A percentile compares a stretch with the other conserved stretches of the same genome.
Conservation (phyloP, 2,329 filamentous ascomycete species). For the Pseudogymnoascus destructans region DNA sequence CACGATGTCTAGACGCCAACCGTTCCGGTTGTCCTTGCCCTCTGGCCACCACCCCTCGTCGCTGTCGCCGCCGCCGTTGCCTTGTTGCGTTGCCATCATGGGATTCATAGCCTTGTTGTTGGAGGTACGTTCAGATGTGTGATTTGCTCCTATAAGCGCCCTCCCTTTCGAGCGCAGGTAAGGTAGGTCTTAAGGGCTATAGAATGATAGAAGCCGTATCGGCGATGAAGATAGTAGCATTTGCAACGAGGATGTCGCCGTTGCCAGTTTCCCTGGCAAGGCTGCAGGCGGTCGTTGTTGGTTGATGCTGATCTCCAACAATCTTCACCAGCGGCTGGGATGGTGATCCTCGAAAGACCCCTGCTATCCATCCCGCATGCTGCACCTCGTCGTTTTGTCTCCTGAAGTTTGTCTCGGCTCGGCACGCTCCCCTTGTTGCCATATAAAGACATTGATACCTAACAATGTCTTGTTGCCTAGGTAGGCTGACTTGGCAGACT, state of each 20-base stretch:
- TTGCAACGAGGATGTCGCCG: neutral
- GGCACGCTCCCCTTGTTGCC: neutral
- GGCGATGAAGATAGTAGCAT: neutral
- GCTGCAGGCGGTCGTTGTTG: neutral
- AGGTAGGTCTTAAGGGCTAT: neutral
- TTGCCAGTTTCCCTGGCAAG: constrained; percentile 1
- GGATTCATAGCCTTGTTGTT: neutral
- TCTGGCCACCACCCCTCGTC: constrained; percentile 31
- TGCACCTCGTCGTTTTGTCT: neutral
- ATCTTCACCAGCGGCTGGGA: neutral
- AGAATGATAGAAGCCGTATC: neutral
- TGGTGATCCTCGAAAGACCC: neutral
- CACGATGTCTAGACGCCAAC: constrained; percentile 48
- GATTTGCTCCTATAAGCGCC: neutral
- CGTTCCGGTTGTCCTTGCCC: constrained; percentile 26
- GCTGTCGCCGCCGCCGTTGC: neutral
- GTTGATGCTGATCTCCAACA: neutral
- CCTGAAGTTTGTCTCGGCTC: neutral
- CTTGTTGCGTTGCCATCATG: neutral
- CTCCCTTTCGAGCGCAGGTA: neutral
- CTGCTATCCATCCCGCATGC: neutral
- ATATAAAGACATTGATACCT: neutral
- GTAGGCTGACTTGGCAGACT: neutral
- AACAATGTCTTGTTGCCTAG: no score
- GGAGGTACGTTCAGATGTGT: neutral